Evolutionary conservation across 345 rosid species (phyloP).

Genomic region (Passiflora organensis): DNA sequence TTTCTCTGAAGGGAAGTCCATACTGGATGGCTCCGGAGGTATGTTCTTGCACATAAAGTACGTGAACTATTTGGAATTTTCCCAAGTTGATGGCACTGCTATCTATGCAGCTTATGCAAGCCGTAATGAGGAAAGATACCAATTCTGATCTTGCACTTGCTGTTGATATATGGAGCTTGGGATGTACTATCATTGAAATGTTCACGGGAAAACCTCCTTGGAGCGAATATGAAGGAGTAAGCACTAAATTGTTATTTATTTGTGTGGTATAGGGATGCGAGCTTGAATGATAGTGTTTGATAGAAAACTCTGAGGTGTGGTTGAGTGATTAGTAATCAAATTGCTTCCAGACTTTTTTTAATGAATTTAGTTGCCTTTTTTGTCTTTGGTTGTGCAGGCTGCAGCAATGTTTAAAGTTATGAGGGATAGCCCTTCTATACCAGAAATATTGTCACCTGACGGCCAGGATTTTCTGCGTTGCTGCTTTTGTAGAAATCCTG

Average conservation of each 20-base stretch:
- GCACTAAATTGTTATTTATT: constrained; percentile 14
- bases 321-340: too few relatives aligned
- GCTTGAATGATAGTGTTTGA: too few relatives aligned
- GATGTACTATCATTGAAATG: constrained; percentile 95
- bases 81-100: constrained; percentile 12
- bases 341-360: not conserved
- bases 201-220: constrained; percentile 96
- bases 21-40: constrained; percentile 99
- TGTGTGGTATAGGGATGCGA: not conserved
- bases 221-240: constrained; percentile 95
- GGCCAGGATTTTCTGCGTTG: constrained; percentile 78
- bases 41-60: too few relatives aligned
- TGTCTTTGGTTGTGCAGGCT: constrained; percentile 42
- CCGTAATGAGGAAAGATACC: constrained; percentile 77
- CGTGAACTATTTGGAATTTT: too few relatives aligned
- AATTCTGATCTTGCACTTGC: constrained; percentile 86
- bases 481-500: constrained; percentile 87
- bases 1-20: constrained; percentile 93
- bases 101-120: constrained; percentile 72
- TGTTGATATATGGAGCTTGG: constrained; percentile 98
- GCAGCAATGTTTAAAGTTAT: constrained; percentile 95
- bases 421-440: constrained; percentile 76
- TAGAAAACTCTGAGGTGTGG: too few relatives aligned
- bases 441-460: constrained; percentile 69
- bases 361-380: not conserved